A percentile compares a stretch with the other conserved stretches of the same genome.
These are phyloP conservation scores for Deuterostichococcus epilithicus DNA, from an alignment of 139 green algal species.

Conservation along the genomic window DNA sequence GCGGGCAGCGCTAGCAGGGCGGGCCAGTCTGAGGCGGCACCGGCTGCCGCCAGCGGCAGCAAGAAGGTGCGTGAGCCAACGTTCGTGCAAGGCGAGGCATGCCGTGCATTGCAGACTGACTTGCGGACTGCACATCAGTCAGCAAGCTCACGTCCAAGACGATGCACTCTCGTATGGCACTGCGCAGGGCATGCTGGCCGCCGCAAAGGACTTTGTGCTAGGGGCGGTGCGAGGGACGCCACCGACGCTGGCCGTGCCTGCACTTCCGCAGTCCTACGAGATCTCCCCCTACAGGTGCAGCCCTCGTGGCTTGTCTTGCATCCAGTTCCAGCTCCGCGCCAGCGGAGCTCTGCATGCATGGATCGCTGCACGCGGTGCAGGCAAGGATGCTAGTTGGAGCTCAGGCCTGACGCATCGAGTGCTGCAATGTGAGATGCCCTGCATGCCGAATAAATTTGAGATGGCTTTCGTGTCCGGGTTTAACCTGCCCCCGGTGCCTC, in stretches of 20 bases:
- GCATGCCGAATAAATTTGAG: too few species aligned
- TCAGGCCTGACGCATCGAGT: conserved; percentile 1
- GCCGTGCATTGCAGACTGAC: too few species aligned
- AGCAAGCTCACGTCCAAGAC: too few species aligned
- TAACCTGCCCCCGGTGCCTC: too few species aligned
- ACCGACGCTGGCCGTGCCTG: background rate
- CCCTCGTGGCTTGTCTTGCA: background rate
- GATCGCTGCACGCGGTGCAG: background rate
- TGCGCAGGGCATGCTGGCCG: background rate
- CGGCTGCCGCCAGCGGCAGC: background rate
- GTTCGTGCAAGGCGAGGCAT: too few species aligned
- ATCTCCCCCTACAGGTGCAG: conserved; percentile 78
- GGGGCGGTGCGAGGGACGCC: background rate
- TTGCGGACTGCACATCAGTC: too few species aligned
- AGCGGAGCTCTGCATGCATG: background rate
- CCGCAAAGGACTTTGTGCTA: background rate
- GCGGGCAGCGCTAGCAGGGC: background rate
- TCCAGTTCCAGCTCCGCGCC: background rate
- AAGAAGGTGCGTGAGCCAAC: background rate
- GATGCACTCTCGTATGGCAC: too few species aligned
- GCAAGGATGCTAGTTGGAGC: background rate
- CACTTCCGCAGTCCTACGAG: conserved; percentile 48
- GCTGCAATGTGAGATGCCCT: too few species aligned
- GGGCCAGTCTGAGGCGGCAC: background rate
- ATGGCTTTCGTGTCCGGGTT: too few species aligned